Base-by-base conservation (phyloP, 1,284 basidiomycete species). In the Paramarasmius palmivorus region DNA sequence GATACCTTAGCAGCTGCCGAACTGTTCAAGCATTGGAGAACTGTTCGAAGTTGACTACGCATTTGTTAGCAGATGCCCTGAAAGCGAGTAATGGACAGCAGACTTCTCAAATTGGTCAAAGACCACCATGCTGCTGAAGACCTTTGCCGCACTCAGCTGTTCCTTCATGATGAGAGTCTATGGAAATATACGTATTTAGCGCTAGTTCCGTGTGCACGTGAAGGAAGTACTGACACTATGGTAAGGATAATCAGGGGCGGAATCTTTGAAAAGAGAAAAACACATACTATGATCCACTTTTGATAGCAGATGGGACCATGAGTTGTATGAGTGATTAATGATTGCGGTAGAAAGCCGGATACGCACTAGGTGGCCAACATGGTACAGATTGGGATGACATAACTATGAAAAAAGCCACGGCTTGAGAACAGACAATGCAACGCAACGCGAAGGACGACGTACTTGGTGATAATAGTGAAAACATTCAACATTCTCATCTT, bases 361-460 rank as follows among this genome's bases (percentile, higher is more conserved):
- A 2, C 12, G 34, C n/a, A 45, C 54, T 48, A 86, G 0, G 83
- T 82, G 25, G 74, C 71, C 34, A 79, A 62, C 73, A 85, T 86
- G 20, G 79, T 79, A 44, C 81, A 52, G 9, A 83, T 67, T 0
- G 84, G 81, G 26, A 84, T 72, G 34, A 75, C 44, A 50, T 70
- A 75, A 62, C 79, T 82, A 46, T 17, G 4, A 38, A n/a, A 2
- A 34, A 23, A 22, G n/a, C n/a, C n/a, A n/a, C n/a, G n/a, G n/a
- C n/a, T n/a, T n/a, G n/a, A n/a, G n/a, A n/a, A n/a, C n/a, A n/a
- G n/a, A n/a, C n/a, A n/a, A n/a, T n/a, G n/a, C n/a, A n/a, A n/a
- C n/a, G n/a, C n/a, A n/a, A n/a, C n/a, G n/a, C n/a, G n/a, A n/a
- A n/a, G n/a, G n/a, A n/a, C n/a, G n/a, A 55, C 44, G 12, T n/a